Percentiles rank a stretch among this genome's conserved stretches.
phyloP scores from a whole-genome alignment of 768 basidiomycete species.

The Sarcomyxa edulis region DNA sequence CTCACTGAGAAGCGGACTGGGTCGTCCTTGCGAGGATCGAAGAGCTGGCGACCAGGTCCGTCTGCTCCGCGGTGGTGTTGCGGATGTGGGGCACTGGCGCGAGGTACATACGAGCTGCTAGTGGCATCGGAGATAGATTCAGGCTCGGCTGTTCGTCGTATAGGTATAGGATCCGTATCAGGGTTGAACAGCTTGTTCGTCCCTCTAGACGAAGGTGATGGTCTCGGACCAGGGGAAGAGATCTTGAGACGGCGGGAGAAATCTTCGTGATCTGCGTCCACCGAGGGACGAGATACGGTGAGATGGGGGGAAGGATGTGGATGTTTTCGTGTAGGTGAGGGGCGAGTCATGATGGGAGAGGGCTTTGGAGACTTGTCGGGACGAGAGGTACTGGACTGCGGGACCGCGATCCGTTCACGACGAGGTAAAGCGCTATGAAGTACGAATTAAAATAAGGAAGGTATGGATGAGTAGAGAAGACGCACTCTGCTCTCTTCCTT shows the following conservation, averaged over 20 bases:
- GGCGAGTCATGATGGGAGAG: constrained; percentile 21
- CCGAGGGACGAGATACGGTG: constrained; percentile 24
- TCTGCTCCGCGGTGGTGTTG: constrained; percentile 21
- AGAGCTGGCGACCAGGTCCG: constrained; percentile 54
- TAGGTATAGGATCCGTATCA: constrained; percentile 59
- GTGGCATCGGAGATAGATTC: constrained; percentile 59
- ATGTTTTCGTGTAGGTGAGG: constrained; percentile 29
- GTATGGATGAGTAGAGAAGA: constrained; percentile 19
- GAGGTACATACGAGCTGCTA: constrained; percentile 44
- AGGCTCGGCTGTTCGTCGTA: constrained; percentile 57
- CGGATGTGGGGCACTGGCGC: constrained; percentile 23
- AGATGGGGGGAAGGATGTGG: constrained; percentile 24
- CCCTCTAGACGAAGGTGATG: constrained; percentile 25
- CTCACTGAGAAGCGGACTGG: constrained; percentile 78
- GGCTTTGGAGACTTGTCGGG: constrained; percentile 18
- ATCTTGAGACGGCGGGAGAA: constrained; percentile 71
- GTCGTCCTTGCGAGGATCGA: constrained; percentile 89
- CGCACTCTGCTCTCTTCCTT: constrained; percentile 57
- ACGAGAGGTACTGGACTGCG: constrained; percentile 20
- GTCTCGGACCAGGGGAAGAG: constrained; percentile 40
- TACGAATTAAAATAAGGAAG: constrained; percentile 17
- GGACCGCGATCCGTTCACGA: too few relatives aligned
- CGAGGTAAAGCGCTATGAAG: constrained; percentile 24
- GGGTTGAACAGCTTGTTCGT: constrained; percentile 67
- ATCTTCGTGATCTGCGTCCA: constrained; percentile 63